Conservation (phyloP, 106 monocot genomes). For the Chionographis japonica region DNA sequence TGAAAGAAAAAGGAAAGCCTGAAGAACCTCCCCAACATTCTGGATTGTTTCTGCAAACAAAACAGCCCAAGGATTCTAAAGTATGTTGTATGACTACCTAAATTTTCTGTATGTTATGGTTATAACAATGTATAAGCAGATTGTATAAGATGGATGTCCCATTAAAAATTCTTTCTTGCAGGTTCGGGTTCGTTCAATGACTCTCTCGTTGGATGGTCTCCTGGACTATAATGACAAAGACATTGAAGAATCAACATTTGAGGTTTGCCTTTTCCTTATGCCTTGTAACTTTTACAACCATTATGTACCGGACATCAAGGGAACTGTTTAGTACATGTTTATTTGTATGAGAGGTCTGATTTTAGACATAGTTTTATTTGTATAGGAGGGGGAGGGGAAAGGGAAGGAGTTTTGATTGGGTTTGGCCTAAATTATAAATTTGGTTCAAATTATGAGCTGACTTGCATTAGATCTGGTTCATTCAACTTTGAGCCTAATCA, state of each 20-base stretch:
- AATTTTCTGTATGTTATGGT: neutral
- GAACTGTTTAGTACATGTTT: too few species aligned
- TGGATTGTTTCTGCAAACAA: constrained; percentile 71
- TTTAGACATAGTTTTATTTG: too few species aligned
- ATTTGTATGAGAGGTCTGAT: too few species aligned
- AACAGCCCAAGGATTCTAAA: constrained; percentile 54
- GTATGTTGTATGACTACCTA: constrained; percentile 30
- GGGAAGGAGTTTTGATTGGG: too few species aligned
- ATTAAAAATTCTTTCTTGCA: constrained; percentile 16
- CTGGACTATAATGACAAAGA: constrained; percentile 96
- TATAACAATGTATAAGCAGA: neutral
- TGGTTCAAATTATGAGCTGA: too few species aligned
- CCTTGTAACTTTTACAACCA: neutral
- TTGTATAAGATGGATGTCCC: neutral
- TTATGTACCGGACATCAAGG: neutral
- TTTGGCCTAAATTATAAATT: too few species aligned
- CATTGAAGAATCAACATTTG: constrained; percentile 88
- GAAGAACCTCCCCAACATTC: constrained; percentile 67
- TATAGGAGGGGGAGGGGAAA: too few species aligned
- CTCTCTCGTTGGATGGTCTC: constrained; percentile 86
- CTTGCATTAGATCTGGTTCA: too few species aligned
- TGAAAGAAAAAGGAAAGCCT: constrained; percentile 41
- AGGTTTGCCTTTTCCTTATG: constrained; percentile 41
- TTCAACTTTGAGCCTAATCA: too few species aligned
- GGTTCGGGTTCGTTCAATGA: constrained; percentile 74